phyloP scores from a whole-genome alignment of 1,284 basidiomycete species.

The Fistulina hepatica region DNA sequence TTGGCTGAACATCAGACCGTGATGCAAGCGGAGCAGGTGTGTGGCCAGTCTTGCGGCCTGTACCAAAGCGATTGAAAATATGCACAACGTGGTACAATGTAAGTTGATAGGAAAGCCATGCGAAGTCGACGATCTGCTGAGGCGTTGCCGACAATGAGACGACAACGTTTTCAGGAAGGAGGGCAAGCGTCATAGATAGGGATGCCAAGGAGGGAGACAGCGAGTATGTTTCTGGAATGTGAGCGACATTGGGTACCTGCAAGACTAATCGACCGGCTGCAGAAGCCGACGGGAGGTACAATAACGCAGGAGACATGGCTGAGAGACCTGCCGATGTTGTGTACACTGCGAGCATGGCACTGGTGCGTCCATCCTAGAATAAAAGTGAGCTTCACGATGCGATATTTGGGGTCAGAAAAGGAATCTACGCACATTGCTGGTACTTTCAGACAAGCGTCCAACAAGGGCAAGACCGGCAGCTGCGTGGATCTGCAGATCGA shows the following conservation, averaged over 20 bases:
- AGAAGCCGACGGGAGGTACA: conserved; percentile 51
- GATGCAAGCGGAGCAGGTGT: conserved; percentile 26
- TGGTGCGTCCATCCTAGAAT: too few relatives aligned
- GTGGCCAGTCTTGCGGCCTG: conserved; percentile 60
- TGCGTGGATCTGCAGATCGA: conserved; percentile 73
- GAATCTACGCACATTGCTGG: too few relatives aligned
- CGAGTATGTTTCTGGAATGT: conserved; percentile 52
- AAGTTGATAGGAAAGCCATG: conserved; percentile 55
- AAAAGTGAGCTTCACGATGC: too few relatives aligned
- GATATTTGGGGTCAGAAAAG: too few relatives aligned
- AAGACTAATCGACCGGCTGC: conserved; percentile 58
- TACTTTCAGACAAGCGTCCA: conserved; percentile 69
- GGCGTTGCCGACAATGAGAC: conserved; percentile 75
- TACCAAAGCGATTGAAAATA: conserved; percentile 67
- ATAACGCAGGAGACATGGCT: conserved; percentile 64
- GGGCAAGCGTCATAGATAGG: conserved; percentile 45
- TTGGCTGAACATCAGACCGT: conserved; percentile 26
- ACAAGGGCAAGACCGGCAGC: conserved; percentile 80
- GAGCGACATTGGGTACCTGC: conserved; percentile 65
- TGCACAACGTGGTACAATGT: conserved; percentile 59
- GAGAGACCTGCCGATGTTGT: conserved; percentile 68
- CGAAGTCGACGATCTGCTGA: conserved; percentile 67
- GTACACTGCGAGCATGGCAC: conserved; percentile 60
- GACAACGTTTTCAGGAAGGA: conserved; percentile 62
- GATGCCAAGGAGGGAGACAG: conserved; percentile 66